phyloP scores from a whole-genome alignment of 495 filamentous ascomycete genomes.

The Penicillium parvum region DNA sequence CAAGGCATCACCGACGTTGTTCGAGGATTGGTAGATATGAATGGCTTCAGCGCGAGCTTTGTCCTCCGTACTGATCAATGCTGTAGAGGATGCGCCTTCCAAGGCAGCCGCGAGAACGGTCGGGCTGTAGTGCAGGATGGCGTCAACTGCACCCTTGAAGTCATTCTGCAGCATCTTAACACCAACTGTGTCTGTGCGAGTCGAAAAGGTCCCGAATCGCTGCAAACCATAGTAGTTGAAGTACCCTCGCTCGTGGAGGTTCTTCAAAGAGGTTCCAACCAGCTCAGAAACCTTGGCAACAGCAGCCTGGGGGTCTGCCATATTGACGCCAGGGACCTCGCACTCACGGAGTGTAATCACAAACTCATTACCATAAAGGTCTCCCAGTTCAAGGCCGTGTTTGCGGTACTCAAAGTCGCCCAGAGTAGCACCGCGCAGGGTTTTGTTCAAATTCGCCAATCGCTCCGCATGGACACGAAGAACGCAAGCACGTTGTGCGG shows the following conservation, averaged over 20 bases:
- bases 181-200: slow-evolving; percentile 76
- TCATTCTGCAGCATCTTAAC: slow-evolving; percentile 76
- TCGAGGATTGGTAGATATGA: slow-evolving; percentile 59
- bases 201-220: slow-evolving; percentile 81
- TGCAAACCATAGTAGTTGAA: slow-evolving; percentile 97
- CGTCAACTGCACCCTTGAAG: slow-evolving; percentile 70
- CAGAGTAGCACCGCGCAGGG: slow-evolving; percentile 58
- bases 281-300: slow-evolving; percentile 45
- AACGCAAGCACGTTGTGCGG: slow-evolving; percentile 77
- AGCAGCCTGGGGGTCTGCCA: slow-evolving; percentile 33
- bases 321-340: slow-evolving; percentile 51
- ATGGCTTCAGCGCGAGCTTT: slow-evolving; percentile 70
- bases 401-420: slow-evolving; percentile 73
- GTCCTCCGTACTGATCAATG: slow-evolving; percentile 64
- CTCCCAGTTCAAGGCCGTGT: slow-evolving; percentile 70
- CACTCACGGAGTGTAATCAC: slow-evolving; percentile 83
- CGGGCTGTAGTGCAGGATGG: slow-evolving; percentile 62
- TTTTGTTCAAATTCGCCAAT: slow-evolving; percentile 57
- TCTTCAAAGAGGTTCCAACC: slow-evolving; percentile 51
- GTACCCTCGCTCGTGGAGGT: slow-evolving; percentile 65
- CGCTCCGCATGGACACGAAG: slow-evolving; percentile 58
- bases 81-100: slow-evolving; percentile 29
- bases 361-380: slow-evolving; percentile 86
- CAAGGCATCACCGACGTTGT: slow-evolving; percentile 52
- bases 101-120: slow-evolving; percentile 46